phyloP scores from a whole-genome alignment of 768 basidiomycete species.

The Russula sp. region DNA sequence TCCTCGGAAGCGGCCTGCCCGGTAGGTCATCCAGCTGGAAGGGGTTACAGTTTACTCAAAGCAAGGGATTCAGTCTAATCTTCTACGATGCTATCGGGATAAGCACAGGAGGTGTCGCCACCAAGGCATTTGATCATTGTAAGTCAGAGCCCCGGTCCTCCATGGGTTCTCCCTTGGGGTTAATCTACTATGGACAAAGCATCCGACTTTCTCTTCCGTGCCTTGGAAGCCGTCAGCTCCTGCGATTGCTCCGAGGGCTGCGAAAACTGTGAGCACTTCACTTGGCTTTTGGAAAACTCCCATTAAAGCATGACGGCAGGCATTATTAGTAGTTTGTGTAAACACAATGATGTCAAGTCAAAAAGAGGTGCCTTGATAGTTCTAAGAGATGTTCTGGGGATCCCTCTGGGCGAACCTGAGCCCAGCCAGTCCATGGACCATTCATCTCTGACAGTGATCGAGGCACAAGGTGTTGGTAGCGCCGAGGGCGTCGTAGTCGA shows the following conservation, averaged over 20 bases:
- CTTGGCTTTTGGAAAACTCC: not conserved
- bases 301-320: conserved; percentile 36
- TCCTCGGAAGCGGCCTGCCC: conserved; percentile 58
- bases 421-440: conserved; percentile 17
- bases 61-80: conserved; percentile 47
- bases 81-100: conserved; percentile 71
- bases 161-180: too few species aligned
- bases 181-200: conserved; percentile 30
- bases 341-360: conserved; percentile 65
- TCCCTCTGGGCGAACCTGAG: conserved; percentile 33
- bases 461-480: conserved; percentile 41
- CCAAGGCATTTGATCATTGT: conserved; percentile 82
- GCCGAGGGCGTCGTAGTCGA: conserved; percentile 14
- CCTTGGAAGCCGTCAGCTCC: conserved; percentile 45
- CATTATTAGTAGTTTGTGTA: conserved; percentile 57
- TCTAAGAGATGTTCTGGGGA: conserved; percentile 50
- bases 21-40: conserved; percentile 31
- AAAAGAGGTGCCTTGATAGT: conserved; percentile 70
- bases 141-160: conserved; percentile 13
- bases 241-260: conserved; percentile 71
- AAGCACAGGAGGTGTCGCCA: conserved; percentile 55
- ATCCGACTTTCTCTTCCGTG: conserved; percentile 50
- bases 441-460: conserved; percentile 44
- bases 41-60: not conserved
- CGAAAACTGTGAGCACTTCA: conserved; percentile 44